Percentiles rank a stretch among this genome's conserved stretches.
Evolutionary conservation across 208 protist genomes (phyloP).

Genomic region (Porcisia deanei): DNA sequence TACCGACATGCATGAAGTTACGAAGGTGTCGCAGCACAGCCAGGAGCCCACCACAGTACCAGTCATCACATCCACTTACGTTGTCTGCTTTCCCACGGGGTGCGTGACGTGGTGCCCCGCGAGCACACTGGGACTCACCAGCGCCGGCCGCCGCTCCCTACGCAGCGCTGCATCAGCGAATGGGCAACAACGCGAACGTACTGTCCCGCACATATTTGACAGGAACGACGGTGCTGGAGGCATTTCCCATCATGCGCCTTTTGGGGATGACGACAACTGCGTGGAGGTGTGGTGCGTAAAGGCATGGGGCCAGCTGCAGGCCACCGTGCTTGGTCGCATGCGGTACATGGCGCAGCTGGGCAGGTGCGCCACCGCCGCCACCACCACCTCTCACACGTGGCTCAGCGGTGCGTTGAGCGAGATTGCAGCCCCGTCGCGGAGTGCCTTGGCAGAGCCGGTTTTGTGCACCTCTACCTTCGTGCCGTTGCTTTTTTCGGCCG

Average conservation of each 20-base stretch:
- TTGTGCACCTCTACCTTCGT: slow-evolving; percentile 38
- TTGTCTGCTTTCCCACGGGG: slow-evolving; percentile 35
- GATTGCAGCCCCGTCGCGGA: background rate
- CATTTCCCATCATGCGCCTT: background rate
- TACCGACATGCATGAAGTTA: background rate
- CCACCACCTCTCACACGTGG: background rate
- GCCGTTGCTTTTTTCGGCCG: slow-evolving; percentile 34
- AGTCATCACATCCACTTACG: slow-evolving; percentile 27
- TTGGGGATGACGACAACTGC: background rate
- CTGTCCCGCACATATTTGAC: background rate
- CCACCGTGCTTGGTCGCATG: slow-evolving; percentile 31
- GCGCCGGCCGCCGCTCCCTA: background rate
- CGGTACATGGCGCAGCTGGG: slow-evolving; percentile 5
- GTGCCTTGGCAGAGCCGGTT: background rate
- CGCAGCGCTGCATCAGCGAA: background rate
- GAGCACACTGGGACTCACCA: slow-evolving; percentile 27
- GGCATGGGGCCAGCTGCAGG: slow-evolving; percentile 40
- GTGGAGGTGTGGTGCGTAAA: slow-evolving; percentile 29
- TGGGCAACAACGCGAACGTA: background rate
- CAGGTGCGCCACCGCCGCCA: background rate
- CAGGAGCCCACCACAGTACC: slow-evolving; percentile 4
- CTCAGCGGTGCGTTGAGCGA: background rate
- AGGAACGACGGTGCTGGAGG: background rate
- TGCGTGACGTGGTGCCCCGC: slow-evolving; percentile 53
- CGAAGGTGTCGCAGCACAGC: background rate